Percentiles rank a stretch among this genome's conserved stretches.
These are phyloP conservation scores for Pseudoscleropodium purum DNA, from an alignment of 225 moss, liverwort and hornwort genomes.

Conservation along the genomic window DNA sequence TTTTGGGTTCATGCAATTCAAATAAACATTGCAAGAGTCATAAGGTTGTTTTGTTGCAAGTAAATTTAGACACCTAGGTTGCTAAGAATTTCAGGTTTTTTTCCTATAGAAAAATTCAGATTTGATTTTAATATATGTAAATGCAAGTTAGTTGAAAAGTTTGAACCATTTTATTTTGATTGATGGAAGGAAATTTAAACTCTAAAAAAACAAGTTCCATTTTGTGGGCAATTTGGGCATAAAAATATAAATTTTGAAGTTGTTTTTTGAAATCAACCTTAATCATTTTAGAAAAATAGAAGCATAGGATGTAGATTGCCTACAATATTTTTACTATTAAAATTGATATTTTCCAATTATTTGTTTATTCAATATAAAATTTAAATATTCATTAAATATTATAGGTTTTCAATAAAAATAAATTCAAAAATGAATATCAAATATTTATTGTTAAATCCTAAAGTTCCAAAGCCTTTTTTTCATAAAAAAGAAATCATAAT, in stretches of 20 bases:
- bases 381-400: rapidly evolving
- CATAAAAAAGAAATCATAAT: not conserved
- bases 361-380: not conserved
- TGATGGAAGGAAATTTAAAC: not conserved
- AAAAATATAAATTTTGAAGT: not conserved
- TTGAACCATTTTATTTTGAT: not conserved
- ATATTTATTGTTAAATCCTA: not conserved
- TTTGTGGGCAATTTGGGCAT: not conserved
- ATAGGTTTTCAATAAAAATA: not conserved
- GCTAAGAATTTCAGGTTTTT: not conserved
- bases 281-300: not conserved
- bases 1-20: not conserved
- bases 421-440: not conserved
- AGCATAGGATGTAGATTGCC: not conserved
- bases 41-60: not conserved
- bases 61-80: not conserved
- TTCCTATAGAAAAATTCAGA: not conserved
- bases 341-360: not conserved
- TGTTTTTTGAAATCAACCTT: not conserved
- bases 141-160: not conserved
- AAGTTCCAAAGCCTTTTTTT: not conserved
- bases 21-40: not conserved
- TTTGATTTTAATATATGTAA: not conserved
- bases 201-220: not conserved
- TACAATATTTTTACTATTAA: not conserved